These are phyloP conservation scores for Besnoitia besnoiti DNA, from an alignment of 169 alveolate species.

Conservation along the genomic window DNA sequence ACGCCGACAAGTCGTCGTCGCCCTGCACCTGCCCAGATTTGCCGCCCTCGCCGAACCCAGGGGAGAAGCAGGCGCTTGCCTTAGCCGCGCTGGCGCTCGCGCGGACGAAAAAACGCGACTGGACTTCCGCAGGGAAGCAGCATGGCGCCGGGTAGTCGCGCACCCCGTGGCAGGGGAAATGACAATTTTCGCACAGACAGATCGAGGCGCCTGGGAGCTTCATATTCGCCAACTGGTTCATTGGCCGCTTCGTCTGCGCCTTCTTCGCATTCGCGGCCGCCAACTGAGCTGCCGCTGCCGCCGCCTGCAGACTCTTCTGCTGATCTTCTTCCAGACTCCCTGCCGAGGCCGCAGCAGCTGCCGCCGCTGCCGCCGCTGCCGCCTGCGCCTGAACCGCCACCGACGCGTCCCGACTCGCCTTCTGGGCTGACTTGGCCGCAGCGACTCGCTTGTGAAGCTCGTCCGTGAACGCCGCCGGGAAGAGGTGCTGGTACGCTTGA, in stretches of 20 bases:
- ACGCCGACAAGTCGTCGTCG: neutral
- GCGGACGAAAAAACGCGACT: constrained; percentile 49
- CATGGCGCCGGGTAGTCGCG: constrained; percentile 66
- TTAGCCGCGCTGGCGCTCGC: neutral
- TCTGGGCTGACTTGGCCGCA: constrained; percentile 66
- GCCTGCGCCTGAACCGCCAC: constrained; percentile 57
- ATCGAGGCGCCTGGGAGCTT: constrained; percentile 64
- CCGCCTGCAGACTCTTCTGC: constrained; percentile 47
- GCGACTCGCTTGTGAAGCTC: constrained; percentile 58
- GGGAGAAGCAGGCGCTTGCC: neutral
- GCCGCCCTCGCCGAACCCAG: neutral
- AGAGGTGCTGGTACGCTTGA: constrained; percentile 68
- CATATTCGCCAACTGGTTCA: constrained; percentile 67
- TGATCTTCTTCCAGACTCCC: constrained; percentile 5
- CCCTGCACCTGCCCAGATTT: neutral
- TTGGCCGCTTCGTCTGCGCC: constrained; percentile 58
- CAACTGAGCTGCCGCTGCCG: constrained; percentile 41
- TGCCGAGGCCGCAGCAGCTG: constrained; percentile 36
- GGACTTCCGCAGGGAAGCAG: constrained; percentile 66
- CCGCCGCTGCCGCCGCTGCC: constrained; percentile 40
- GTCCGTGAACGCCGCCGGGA: constrained; percentile 67
- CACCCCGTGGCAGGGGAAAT: constrained; percentile 67
- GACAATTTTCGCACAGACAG: constrained; percentile 65
- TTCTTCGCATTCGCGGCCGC: constrained; percentile 65
- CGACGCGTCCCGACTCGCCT: constrained; percentile 59